A percentile compares a stretch with the other conserved stretches of the same genome.
These are phyloP conservation scores for Amborella trichopoda DNA, from an alignment of 164 flowering plant genomes.

Conservation along the genomic window DNA sequence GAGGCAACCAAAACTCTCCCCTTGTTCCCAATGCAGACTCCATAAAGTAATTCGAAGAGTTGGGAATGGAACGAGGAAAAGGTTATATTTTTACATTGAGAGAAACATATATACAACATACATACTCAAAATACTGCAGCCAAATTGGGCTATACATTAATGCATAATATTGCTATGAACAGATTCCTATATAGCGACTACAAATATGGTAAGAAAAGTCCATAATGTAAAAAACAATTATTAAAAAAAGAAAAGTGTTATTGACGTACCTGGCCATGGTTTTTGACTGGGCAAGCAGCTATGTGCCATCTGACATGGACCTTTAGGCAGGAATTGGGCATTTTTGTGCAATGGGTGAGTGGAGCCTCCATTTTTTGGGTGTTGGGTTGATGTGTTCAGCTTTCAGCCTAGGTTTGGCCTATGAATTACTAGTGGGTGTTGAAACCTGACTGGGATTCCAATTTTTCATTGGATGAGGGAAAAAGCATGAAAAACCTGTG, in stretches of 20 bases:
- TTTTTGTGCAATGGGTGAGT: constrained; percentile 20
- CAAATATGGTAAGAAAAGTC: background rate
- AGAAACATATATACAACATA: constrained; percentile 7
- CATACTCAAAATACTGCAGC: constrained; percentile 4
- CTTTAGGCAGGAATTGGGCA: constrained; percentile 10
- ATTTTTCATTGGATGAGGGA: constrained; percentile 18
- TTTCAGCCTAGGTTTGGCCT: constrained; percentile 12
- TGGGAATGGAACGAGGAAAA: constrained; percentile 16
- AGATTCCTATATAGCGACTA: too few relatives aligned
- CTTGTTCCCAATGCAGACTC: constrained; percentile 23
- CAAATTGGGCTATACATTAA: constrained; percentile 16
- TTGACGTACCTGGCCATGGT: constrained; percentile 16
- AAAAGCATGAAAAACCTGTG: constrained; percentile 1
- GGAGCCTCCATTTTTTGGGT: constrained; percentile 22
- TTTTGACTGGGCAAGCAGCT: constrained; percentile 10
- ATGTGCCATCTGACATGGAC: constrained; percentile 31
- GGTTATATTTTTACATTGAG: too few relatives aligned
- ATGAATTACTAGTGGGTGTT: constrained; percentile 25
- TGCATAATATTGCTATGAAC: background rate
- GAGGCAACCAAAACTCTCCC: background rate
- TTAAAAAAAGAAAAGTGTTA: background rate
- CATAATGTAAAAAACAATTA: background rate
- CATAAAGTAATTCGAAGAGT: constrained; percentile 6
- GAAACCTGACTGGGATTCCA: constrained; percentile 66
- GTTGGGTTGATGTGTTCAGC: background rate